Conservation (phyloP, 1,284 basidiomycete species). For the Tilletia indica region DNA sequence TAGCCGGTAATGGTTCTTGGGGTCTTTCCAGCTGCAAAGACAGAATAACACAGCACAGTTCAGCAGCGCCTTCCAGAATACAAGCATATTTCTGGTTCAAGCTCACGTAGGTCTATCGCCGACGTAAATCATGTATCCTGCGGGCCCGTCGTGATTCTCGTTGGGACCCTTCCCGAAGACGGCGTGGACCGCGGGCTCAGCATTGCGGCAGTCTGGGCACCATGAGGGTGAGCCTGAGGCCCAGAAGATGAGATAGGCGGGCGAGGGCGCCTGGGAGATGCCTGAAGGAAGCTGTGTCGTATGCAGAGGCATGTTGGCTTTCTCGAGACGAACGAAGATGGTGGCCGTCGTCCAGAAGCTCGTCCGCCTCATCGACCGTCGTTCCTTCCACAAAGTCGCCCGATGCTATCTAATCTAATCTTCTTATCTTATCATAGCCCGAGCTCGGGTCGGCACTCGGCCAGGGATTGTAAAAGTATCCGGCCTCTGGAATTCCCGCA, state of each 20-base stretch:
- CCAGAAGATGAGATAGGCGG: conserved; percentile 37
- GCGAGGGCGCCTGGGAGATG: conserved; percentile 3
- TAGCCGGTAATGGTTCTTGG: conserved; percentile 31
- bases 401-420: too few species aligned
- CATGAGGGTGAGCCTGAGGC: conserved; percentile 37
- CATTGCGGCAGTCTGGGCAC: conserved; percentile 44
- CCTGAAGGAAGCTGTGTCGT: neutral
- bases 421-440: too few species aligned
- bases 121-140: conserved; percentile 32
- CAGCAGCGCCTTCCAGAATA: too few species aligned
- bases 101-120: conserved; percentile 31
- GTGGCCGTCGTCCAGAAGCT: too few species aligned
- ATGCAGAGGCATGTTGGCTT: neutral
- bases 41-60: too few species aligned
- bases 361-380: too few species aligned
- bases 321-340: too few species aligned
- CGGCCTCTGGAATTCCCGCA: too few species aligned
- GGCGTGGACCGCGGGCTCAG: conserved; percentile 28
- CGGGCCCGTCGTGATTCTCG: conserved; percentile 15
- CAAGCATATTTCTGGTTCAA: neutral
- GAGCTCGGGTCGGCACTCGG: too few species aligned
- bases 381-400: too few species aligned
- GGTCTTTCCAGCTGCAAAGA: conserved; percentile 30
- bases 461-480: too few species aligned
- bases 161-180: conserved; percentile 26